Conservation (phyloP, 768 basidiomycete genomes). For the Tubosaeta brunneosetosa region DNA sequence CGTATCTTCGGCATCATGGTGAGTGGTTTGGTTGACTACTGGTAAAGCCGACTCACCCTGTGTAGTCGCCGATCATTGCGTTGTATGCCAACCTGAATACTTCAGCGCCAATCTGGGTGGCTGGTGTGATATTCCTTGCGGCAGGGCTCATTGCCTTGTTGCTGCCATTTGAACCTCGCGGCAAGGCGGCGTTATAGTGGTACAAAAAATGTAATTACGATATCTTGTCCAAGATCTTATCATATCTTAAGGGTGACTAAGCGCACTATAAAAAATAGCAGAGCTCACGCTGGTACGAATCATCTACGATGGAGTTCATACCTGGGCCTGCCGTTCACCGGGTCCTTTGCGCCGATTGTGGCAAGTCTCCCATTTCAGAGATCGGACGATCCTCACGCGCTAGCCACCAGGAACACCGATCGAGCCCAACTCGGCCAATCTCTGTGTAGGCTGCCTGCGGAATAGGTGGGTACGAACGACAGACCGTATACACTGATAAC, state of each 20-base stretch:
- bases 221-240: slow-evolving; percentile 7
- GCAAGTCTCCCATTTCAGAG: slow-evolving; percentile 34
- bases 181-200: slow-evolving; percentile 45
- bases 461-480: slow-evolving; percentile 58
- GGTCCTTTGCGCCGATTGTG: slow-evolving; percentile 87
- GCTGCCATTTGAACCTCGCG: slow-evolving; percentile 54
- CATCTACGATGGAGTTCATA: slow-evolving; percentile 65
- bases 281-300: not conserved
- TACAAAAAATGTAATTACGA: not conserved
- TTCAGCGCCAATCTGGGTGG: slow-evolving; percentile 50
- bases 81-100: slow-evolving; percentile 45
- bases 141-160: slow-evolving; percentile 46
- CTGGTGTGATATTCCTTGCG: slow-evolving; percentile 49
- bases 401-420: slow-evolving; percentile 65
- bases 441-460: slow-evolving; percentile 83
- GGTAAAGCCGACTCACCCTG: not conserved
- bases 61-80: slow-evolving; percentile 46
- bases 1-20: slow-evolving; percentile 59
- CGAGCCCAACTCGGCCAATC: slow-evolving; percentile 87
- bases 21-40: slow-evolving; percentile 9
- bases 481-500: not conserved
- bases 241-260: slow-evolving; percentile 19
- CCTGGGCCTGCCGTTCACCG: slow-evolving; percentile 73
- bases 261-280: not conserved
- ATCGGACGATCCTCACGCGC: not conserved